Evolutionary conservation across 208 protist species (phyloP).

Genomic region (Leishmania guyanensis): DNA sequence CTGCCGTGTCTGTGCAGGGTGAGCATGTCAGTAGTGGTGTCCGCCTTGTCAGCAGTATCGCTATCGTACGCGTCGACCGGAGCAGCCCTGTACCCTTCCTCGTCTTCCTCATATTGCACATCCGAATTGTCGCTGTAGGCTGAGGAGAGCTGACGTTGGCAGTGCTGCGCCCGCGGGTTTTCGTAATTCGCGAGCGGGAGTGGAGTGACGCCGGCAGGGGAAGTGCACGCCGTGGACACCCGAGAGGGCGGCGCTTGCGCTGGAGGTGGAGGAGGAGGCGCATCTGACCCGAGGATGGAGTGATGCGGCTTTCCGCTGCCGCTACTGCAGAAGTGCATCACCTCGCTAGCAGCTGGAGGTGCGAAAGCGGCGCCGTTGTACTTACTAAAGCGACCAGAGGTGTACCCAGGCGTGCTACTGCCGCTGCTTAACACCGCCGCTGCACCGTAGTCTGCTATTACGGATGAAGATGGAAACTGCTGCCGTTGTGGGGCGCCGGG

Average conservation of each 20-base stretch:
- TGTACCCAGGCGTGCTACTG: slow-evolving; percentile 13
- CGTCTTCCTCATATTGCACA: not conserved
- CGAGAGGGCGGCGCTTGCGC: not conserved
- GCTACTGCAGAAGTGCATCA: not conserved
- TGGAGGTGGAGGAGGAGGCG: not conserved
- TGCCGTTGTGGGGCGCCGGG: not conserved
- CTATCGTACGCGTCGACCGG: not conserved
- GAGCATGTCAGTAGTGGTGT: not conserved
- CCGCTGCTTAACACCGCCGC: slow-evolving; percentile 1
- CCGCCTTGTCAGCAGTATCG: not conserved
- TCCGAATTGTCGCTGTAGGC: not conserved
- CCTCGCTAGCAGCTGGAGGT: not conserved
- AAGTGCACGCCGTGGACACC: not conserved
- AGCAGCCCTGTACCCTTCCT: not conserved
- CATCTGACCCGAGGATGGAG: not conserved
- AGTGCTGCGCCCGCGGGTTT: not conserved
- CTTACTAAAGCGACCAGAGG: slow-evolving; percentile 23
- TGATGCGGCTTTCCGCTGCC: not conserved
- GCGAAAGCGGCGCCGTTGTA: slow-evolving; percentile 1
- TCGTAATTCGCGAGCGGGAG: not conserved
- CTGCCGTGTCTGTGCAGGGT: not conserved
- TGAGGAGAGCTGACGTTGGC: not conserved
- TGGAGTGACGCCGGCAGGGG: not conserved
- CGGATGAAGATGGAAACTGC: slow-evolving; percentile 1
- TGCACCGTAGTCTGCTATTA: not conserved